Evolutionary conservation across 495 filamentous ascomycete genomes (phyloP).

Genomic region (Jackrogersella multiformis): DNA sequence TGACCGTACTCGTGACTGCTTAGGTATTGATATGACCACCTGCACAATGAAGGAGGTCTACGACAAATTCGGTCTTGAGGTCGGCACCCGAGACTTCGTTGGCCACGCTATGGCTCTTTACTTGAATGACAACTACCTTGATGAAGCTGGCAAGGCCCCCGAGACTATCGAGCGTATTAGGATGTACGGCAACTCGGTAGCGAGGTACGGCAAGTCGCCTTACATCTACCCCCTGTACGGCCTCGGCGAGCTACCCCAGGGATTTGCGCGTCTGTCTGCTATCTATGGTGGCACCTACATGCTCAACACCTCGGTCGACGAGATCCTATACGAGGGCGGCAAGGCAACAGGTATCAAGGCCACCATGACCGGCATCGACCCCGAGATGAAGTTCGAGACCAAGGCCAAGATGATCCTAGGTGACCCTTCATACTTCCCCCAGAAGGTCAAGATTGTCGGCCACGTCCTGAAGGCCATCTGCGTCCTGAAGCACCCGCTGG

Average conservation of each 20-base stretch:
- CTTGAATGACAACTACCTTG: conserved; percentile 86
- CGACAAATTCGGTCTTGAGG: conserved; percentile 94
- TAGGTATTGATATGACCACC: conserved; percentile 81
- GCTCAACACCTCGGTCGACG: conserved; percentile 93
- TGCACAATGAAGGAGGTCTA: conserved; percentile 97
- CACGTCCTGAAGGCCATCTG: conserved; percentile 96
- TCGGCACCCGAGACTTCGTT: conserved; percentile 93
- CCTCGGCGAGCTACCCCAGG: conserved; percentile 95
- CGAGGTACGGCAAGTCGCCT: conserved; percentile 96
- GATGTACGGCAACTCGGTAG: conserved; percentile 97
- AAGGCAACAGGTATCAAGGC: conserved; percentile 95
- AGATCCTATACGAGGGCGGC: conserved; percentile 79
- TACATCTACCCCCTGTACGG: conserved; percentile 99
- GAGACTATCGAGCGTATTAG: conserved; percentile 93
- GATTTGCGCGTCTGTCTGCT: conserved; percentile 95
- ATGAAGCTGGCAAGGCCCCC: conserved; percentile 72
- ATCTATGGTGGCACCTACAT: conserved; percentile 99
- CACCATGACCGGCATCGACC: conserved; percentile 87
- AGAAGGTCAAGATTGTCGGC: conserved; percentile 84
- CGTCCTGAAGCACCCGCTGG: conserved; percentile 94
- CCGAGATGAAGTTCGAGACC: conserved; percentile 92
- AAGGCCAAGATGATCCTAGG: conserved; percentile 96
- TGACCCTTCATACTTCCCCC: conserved; percentile 95
- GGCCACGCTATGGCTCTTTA: conserved; percentile 98
- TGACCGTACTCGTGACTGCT: conserved; percentile 12